Conservation (phyloP, 768 basidiomycete species). For the Suillus sp. region DNA sequence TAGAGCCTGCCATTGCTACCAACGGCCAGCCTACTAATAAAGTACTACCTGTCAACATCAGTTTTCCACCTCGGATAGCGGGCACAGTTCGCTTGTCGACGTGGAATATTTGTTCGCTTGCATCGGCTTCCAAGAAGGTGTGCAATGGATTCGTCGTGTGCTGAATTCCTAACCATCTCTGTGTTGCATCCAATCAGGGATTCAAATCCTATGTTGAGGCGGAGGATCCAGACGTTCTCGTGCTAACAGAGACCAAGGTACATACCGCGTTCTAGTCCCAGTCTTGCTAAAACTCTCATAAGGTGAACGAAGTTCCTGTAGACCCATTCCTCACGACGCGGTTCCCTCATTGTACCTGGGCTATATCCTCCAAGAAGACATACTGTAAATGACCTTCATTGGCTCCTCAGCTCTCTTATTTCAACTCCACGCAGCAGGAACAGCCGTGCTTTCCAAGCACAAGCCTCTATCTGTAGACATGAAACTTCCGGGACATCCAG, state of each 20-base stretch:
- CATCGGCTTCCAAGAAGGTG: slow-evolving; percentile 79
- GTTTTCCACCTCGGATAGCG: slow-evolving; percentile 50
- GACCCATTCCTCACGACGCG: slow-evolving; percentile 57
- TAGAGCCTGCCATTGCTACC: slow-evolving; percentile 24
- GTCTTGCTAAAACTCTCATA: slow-evolving; percentile 8
- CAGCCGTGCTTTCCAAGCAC: slow-evolving; percentile 76
- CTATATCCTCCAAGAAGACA: slow-evolving; percentile 74
- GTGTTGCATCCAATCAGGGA: slow-evolving; percentile 47
- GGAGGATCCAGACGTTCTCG: slow-evolving; percentile 82
- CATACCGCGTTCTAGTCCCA: background rate
- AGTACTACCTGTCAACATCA: slow-evolving; percentile 61
- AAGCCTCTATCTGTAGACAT: slow-evolving; percentile 67
- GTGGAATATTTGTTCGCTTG: slow-evolving; percentile 84
- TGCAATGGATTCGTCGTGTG: slow-evolving; percentile 3
- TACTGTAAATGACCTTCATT: slow-evolving; percentile 53
- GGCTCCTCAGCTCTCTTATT: background rate
- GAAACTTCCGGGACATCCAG: slow-evolving; percentile 75
- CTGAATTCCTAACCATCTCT: background rate
- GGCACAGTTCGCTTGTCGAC: slow-evolving; percentile 59
- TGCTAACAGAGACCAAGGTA: slow-evolving; percentile 88
- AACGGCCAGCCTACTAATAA: slow-evolving; percentile 75
- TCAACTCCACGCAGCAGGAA: slow-evolving; percentile 59
- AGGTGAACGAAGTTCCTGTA: slow-evolving; percentile 74
- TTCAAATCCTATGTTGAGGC: slow-evolving; percentile 83
- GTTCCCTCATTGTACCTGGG: slow-evolving; percentile 77